Base-by-base conservation (phyloP, 768 basidiomycete species). In the Chalciporus chontae region DNA sequence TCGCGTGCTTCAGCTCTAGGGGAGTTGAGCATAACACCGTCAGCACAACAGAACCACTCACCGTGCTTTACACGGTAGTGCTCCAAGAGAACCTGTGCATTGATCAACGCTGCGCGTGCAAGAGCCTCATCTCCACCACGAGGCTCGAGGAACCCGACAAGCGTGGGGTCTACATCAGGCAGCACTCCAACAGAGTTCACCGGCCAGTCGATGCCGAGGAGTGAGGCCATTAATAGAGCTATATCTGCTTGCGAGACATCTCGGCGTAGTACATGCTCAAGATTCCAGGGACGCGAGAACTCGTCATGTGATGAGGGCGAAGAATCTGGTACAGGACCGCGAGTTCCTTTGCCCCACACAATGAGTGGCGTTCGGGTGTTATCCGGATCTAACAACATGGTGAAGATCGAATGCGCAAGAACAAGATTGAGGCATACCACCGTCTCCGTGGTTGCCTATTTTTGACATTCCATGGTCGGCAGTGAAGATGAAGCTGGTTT, bases 391-490 rank as follows among this genome's bases (percentile, higher is more conserved):
- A 11, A 42, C 36, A 38, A 26, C 23, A n/a, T n/a, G 39, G 10
- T 57, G 53, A 55, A 48, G 31, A 17, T 17, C 29, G 26, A 40
- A 38, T 43, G 43, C 7, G 46, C 24, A 8, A 32, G 39, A 32
- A 41, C 24, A 17, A n/a, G 38, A 43, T 43, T 8, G 42, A 39
- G 45, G 64, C 73, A 62, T 60, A 87, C 88, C 83, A 32, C 91
- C 91, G 53, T 94, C 91, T 4, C 91, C 91, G 51, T 94, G 91
- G 60, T 92, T 93, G 11, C 91, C 91, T 47, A 90, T 85, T 27
- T 74, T 78, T 4, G 87, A 88, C 91, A 94, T 94, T 8, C 91
- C 91, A 61, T 94, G 91, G 64, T 94, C 91, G 0, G 91, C 88
- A 3, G 87, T 93, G 63, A 90, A 93, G 27, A 93, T 68, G 60